A percentile compares a stretch with the other conserved stretches of the same genome.
phyloP scores from a whole-genome alignment of 768 basidiomycete genomes.

The Suillus cothurnatus region DNA sequence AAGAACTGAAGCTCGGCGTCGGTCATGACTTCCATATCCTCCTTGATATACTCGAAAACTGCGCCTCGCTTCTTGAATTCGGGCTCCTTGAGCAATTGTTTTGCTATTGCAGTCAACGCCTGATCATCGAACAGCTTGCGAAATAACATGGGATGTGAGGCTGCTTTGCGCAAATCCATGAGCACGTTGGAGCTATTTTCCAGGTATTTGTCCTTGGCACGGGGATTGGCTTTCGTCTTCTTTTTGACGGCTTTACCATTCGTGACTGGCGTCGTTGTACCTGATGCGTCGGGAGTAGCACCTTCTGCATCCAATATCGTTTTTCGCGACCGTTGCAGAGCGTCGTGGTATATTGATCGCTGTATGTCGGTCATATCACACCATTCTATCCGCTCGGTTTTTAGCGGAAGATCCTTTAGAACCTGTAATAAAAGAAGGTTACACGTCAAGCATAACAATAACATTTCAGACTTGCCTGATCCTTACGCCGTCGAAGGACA shows the following conservation, averaged over 20 bases:
- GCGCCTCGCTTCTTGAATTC: conserved; percentile 87
- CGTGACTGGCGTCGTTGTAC: conserved; percentile 31
- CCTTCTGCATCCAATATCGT: conserved; percentile 59
- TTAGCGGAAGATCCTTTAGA: conserved; percentile 88
- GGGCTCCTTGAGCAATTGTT: conserved; percentile 84
- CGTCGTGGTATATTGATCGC: conserved; percentile 80
- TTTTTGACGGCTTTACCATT: conserved; percentile 32
- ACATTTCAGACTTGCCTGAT: conserved; percentile 59
- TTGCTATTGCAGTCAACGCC: conserved; percentile 72
- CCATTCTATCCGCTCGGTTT: conserved; percentile 92
- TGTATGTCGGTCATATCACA: conserved; percentile 91
- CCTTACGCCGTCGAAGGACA: conserved; percentile 94
- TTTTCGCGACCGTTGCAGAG: conserved; percentile 82
- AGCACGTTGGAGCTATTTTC: conserved; percentile 92
- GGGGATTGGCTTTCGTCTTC: conserved; percentile 37
- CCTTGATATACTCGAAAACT: conserved; percentile 83
- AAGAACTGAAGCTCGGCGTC: conserved; percentile 93
- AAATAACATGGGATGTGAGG: conserved; percentile 96
- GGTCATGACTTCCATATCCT: conserved; percentile 98
- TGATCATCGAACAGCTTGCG: conserved; percentile 81
- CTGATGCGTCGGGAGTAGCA: conserved; percentile 30
- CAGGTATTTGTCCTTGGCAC: conserved; percentile 67
- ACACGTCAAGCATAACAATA: background rate
- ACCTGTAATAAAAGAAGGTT: conserved; percentile 52
- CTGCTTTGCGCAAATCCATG: conserved; percentile 97